Percentiles rank a stretch among this genome's conserved stretches.
phyloP scores from a whole-genome alignment of 345 rosid genomes.

The Luvunga scandens region DNA sequence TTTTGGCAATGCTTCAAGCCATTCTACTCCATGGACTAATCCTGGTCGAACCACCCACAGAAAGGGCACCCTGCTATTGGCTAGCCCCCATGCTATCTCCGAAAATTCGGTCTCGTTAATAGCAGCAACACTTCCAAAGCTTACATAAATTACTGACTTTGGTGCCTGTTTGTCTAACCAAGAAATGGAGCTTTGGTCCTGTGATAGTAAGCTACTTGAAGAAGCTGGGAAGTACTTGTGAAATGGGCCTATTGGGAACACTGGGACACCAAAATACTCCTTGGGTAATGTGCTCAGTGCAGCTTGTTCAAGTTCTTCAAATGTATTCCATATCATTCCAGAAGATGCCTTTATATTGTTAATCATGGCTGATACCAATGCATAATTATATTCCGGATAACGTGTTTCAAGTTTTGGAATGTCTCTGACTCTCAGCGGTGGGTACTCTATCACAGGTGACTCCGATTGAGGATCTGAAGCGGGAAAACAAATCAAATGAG shows the following conservation, averaged over 20 bases:
- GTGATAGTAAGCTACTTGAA: no score
- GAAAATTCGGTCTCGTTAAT: no score
- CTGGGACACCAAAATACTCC: background rate
- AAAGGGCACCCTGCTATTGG: background rate
- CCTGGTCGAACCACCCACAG: no score
- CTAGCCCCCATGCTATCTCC: background rate
- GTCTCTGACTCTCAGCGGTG: conserved; percentile 44
- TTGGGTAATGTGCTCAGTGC: conserved; percentile 19
- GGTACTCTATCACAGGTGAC: conserved; percentile 34
- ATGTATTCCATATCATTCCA: conserved; percentile 52
- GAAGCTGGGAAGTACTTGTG: no score
- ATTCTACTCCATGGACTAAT: no score
- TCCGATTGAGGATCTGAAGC: conserved; percentile 34
- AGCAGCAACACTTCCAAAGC: no score
- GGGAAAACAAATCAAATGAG: background rate
- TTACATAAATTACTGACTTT: no score
- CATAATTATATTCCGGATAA: conserved; percentile 16
- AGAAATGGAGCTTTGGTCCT: no score
- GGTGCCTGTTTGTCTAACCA: no score
- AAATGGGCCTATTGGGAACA: no score
- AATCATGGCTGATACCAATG: conserved; percentile 16
- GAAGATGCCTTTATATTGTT: conserved; percentile 31
- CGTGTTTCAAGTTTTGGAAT: conserved; percentile 20
- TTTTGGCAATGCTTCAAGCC: no score
- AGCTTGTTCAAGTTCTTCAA: conserved; percentile 41